These are phyloP conservation scores for Creolimax fragrantissima DNA, from an alignment of 78 protist species.

Conservation along the genomic window DNA sequence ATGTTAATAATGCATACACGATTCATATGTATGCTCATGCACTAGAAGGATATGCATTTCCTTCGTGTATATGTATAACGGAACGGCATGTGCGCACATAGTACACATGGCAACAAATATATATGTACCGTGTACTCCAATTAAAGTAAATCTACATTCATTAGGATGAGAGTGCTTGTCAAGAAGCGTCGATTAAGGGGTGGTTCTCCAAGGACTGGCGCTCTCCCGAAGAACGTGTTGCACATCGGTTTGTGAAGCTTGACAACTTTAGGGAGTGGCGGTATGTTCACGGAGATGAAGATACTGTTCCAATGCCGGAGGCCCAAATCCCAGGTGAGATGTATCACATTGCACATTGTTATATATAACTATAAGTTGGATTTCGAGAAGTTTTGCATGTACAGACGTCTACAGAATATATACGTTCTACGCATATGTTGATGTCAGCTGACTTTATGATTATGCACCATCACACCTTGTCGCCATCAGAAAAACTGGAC, in stretches of 20 bases:
- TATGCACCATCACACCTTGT: neutral
- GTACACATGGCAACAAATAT: neutral
- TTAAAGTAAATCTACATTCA: neutral
- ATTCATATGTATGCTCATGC: neutral
- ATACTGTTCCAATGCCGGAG: neutral
- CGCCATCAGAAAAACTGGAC: neutral
- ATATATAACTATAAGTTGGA: too few relatives aligned
- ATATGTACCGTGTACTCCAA: neutral
- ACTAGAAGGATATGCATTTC: neutral
- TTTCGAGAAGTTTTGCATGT: too few relatives aligned
- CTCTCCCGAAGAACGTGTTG: neutral
- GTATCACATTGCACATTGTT: neutral
- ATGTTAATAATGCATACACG: neutral
- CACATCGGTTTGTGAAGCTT: neutral
- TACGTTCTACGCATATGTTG: too few relatives aligned
- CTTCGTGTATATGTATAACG: neutral
- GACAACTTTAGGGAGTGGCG: neutral
- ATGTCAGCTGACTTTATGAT: neutral
- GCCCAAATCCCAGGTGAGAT: neutral
- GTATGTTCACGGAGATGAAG: neutral
- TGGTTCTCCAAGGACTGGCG: neutral
- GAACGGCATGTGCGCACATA: neutral
- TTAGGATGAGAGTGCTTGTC: neutral
- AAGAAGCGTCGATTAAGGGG: neutral
- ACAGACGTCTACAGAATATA: neutral